Conservation (phyloP, 495 filamentous ascomycete species). For the Penicillium fimorum region DNA sequence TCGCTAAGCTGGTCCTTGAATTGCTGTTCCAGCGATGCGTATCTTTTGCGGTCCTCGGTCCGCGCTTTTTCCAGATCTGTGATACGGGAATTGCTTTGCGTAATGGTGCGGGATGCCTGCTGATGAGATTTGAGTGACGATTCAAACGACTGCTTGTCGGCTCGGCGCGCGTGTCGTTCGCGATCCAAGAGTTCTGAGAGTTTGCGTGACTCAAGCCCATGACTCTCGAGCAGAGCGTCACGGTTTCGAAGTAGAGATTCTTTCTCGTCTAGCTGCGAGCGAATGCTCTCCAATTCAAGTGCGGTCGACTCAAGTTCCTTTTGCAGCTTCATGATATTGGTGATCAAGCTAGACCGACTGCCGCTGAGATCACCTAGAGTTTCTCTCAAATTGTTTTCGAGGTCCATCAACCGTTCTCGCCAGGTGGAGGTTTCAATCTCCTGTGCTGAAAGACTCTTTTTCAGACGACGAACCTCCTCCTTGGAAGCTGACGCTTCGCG, state of each 20-base stretch:
- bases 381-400: conserved; percentile 84
- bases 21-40: conserved; percentile 68
- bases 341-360: conserved; percentile 80
- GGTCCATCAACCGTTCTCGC: conserved; percentile 83
- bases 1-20: conserved; percentile 85
- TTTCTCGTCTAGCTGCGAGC: conserved; percentile 76
- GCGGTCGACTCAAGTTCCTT: conserved; percentile 80
- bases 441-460: conserved; percentile 74
- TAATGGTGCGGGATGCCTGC: conserved; percentile 75
- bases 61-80: conserved; percentile 77
- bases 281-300: conserved; percentile 74
- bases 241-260: conserved; percentile 85
- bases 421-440: conserved; percentile 87
- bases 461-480: conserved; percentile 79
- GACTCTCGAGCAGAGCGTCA: conserved; percentile 85
- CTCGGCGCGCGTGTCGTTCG: conserved; percentile 78
- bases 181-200: conserved; percentile 87
- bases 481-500: conserved; percentile 74
- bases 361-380: conserved; percentile 82
- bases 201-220: conserved; percentile 81
- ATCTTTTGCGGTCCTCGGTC: conserved; percentile 69
- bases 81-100: conserved; percentile 78
- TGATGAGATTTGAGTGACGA: conserved; percentile 82
- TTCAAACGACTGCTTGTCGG: conserved; percentile 83
- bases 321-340: conserved; percentile 84